Conservation (phyloP, 768 basidiomycete genomes). For the Tylopilus vinaceipallidus region DNA sequence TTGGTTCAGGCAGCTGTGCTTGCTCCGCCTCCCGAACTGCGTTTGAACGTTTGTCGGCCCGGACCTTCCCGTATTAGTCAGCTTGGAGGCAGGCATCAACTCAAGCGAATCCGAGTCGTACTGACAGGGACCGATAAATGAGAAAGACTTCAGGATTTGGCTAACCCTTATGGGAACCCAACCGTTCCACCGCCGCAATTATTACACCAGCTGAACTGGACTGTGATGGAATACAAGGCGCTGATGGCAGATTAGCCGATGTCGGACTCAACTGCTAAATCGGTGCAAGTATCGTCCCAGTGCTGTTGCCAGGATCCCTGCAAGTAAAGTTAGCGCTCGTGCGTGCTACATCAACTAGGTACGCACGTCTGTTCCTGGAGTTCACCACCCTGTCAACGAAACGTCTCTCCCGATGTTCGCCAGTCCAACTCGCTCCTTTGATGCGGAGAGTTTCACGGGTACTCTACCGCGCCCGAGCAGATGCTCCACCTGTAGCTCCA, state of each 20-base stretch:
- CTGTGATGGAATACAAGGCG: background rate
- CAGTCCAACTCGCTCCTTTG: constrained; percentile 3
- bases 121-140: too few relatives aligned
- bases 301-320: background rate
- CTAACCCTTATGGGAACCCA: background rate
- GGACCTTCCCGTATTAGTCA: too few relatives aligned
- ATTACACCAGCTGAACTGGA: background rate
- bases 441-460: constrained; percentile 1
- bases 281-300: background rate
- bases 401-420: background rate
- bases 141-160: background rate
- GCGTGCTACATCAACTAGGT: background rate
- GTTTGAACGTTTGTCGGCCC: too few relatives aligned
- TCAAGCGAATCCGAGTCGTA: too few relatives aligned
- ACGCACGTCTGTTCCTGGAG: background rate
- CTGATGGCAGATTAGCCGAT: background rate
- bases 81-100: too few relatives aligned
- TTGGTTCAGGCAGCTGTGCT: too few relatives aligned
- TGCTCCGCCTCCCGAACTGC: too few relatives aligned
- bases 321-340: background rate
- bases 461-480: constrained; percentile 1
- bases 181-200: background rate
- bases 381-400: background rate
- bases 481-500: constrained; percentile 10
- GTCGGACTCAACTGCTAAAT: background rate